Evolutionary conservation across 73 alveolate species (phyloP).

Genomic region (Paramecium sonneborni): DNA sequence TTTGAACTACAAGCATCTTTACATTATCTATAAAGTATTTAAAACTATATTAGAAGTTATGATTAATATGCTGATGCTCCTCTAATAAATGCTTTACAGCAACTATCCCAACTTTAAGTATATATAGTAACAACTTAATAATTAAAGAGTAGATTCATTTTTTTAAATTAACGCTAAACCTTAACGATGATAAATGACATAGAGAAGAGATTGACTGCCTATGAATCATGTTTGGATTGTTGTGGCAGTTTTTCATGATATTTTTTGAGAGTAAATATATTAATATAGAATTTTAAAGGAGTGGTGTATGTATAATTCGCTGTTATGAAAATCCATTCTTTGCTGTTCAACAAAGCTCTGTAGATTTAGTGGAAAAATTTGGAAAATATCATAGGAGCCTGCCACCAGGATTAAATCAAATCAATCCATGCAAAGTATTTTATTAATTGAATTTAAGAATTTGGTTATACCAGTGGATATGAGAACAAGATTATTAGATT

Average conservation of each 20-base stretch:
- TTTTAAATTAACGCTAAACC: too few species aligned
- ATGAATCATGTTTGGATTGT: neutral
- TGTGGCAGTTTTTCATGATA: neutral
- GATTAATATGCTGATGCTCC: too few species aligned
- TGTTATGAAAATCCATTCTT: neutral
- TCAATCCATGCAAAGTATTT: neutral
- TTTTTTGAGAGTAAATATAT: neutral
- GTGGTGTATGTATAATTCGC: neutral
- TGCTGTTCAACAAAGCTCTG: neutral
- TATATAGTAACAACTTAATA: too few species aligned
- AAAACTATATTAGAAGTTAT: too few species aligned
- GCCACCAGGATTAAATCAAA: neutral
- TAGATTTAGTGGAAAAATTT: neutral
- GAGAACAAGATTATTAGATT: neutral
- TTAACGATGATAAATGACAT: too few species aligned
- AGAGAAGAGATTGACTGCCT: neutral
- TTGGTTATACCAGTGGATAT: neutral
- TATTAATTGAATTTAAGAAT: neutral
- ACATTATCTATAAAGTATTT: too few species aligned
- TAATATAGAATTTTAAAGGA: too few species aligned
- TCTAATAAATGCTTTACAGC: too few species aligned
- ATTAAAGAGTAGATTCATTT: too few species aligned
- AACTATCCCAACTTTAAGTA: too few species aligned
- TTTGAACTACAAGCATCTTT: too few species aligned
- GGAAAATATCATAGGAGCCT: neutral